phyloP scores from a whole-genome alignment of 139 green algal genomes.

The Dunaliella primolecta region DNA sequence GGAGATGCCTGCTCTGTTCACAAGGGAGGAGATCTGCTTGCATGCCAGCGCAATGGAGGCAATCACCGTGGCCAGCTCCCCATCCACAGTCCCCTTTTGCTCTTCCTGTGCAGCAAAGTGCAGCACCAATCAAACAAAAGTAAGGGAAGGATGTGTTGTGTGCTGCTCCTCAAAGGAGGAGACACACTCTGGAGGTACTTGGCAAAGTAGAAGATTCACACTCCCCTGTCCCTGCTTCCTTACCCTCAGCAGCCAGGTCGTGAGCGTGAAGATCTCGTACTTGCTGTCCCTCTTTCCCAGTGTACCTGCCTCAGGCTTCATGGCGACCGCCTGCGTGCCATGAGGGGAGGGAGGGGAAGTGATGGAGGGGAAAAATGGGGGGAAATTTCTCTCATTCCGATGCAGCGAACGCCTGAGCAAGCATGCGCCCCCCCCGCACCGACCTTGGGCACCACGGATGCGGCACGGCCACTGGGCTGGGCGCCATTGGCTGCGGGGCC shows the following conservation, averaged over 20 bases:
- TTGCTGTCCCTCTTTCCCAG: slow-evolving; percentile 24
- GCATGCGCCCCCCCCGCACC: background rate
- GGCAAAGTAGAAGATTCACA: background rate
- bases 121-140: background rate
- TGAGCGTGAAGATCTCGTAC: slow-evolving; percentile 76
- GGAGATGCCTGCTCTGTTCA: slow-evolving; percentile 88
- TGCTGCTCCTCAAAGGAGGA: background rate
- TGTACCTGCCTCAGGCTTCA: background rate
- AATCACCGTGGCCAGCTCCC: slow-evolving; percentile 90
- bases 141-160: background rate
- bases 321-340: background rate
- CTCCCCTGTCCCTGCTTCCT: background rate
- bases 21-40: slow-evolving; percentile 96
- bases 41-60: slow-evolving; percentile 90
- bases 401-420: background rate
- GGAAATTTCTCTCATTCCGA: background rate
- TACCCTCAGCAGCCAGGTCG: slow-evolving; percentile 85
- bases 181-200: background rate
- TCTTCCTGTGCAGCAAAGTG: slow-evolving; percentile 59
- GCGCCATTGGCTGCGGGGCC: background rate
- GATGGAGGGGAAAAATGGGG: background rate
- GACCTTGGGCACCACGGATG: background rate
- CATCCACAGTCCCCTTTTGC: slow-evolving; percentile 78
- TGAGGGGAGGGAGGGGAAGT: background rate
- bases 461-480: background rate